Evolutionary conservation across 768 basidiomycete genomes (phyloP), one percentile per base, ranked within the genome.

Genomic region (Lactarius trivialis): DNA sequence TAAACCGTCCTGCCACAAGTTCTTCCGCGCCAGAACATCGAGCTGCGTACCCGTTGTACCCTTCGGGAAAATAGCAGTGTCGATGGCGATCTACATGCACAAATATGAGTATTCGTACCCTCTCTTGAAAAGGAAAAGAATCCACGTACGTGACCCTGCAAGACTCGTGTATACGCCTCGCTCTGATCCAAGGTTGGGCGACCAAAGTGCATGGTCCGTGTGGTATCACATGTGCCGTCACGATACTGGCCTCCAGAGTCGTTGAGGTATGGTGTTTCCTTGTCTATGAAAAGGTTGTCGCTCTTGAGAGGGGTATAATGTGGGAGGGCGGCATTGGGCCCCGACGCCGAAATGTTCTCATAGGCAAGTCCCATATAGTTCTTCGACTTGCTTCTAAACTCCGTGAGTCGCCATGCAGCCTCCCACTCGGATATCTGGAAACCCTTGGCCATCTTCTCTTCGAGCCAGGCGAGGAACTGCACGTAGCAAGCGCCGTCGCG

Each of bases 361-460:
- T 94, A 94, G 7, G 92, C 92, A 19, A 91, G 83, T 6, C 91
- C 91, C 83, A 85, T 85, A 71, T 86, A 92, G 66, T 88, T 76
- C 74, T 86, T 85, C 67, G 82, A 79, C 69, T 84, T 79, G 69
- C 82, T 77, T 63, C 93, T 79, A 72, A 83, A 91, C 73, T 89
- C 85, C 0, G 85, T 88, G 60, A 97, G 76, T 57, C 90, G 83
- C 72, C 86, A 91, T 1, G 85, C 91, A 14, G 95, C 94, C 70
- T 95, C 91, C 77, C 89, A 97, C 74, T 98, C 96, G 7, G 89
- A 89, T 67, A 98, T 87, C 63, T 87, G 82, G 70, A 89, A 89
- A 55, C 88, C 88, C 61, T 87, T 81, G 11, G 76, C 72, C 41
- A 95, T 78, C 73, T 91, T 89, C 60, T 83, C 74, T 60, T 98